phyloP scores from a whole-genome alignment of 371 early-diverging fungal genomes.

The Smittium mucronatum region DNA sequence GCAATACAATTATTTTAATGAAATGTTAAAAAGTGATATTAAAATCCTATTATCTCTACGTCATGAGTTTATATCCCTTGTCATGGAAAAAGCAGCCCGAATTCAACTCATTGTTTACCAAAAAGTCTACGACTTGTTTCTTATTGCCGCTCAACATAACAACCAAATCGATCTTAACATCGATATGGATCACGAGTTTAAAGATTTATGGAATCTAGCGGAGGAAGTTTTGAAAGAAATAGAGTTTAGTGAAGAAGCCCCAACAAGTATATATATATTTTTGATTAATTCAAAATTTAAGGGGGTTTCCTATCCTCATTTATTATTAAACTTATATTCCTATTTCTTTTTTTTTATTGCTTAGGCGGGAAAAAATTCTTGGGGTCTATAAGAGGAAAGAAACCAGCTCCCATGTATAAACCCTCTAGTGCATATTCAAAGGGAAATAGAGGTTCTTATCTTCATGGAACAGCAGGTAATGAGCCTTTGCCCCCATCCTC shows the following conservation, averaged over 20 bases:
- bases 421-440: background rate
- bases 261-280: too few species aligned
- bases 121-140: slow-evolving; percentile 23
- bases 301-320: too few species aligned
- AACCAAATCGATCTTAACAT: slow-evolving; percentile 21
- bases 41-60: slow-evolving; percentile 36
- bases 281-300: too few species aligned
- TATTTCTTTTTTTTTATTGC: too few species aligned
- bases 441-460: background rate
- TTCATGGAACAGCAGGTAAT: background rate
- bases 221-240: slow-evolving; percentile 16
- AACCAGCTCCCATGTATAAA: background rate
- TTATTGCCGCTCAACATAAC: slow-evolving; percentile 17
- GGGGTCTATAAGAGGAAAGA: slow-evolving; percentile 19
- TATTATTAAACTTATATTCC: too few species aligned
- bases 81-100: slow-evolving; percentile 41
- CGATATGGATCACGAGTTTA: slow-evolving; percentile 23
- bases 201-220: slow-evolving; percentile 25
- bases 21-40: slow-evolving; percentile 39
- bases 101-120: slow-evolving; percentile 39
- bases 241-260: too few species aligned
- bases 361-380: too few species aligned
- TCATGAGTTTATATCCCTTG: slow-evolving; percentile 42
- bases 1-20: slow-evolving; percentile 44
- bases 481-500: slow-evolving; percentile 1